Evolutionary conservation across 2,329 filamentous ascomycete genomes (phyloP).

Genomic region (Tolypocladium tundrense): DNA sequence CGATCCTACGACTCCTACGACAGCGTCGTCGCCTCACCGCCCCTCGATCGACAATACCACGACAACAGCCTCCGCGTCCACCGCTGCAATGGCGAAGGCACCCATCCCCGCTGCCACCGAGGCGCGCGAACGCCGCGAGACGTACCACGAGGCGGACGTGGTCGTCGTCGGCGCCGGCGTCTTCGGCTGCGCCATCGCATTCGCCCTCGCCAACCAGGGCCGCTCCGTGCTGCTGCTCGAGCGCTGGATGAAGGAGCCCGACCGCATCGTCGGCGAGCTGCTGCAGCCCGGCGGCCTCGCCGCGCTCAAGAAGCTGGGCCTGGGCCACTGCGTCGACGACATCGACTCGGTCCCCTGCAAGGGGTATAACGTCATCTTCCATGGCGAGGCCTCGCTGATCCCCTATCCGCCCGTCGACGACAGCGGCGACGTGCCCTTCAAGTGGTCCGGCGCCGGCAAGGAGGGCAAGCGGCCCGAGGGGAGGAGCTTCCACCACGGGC

Average conservation of each 20-base stretch:
- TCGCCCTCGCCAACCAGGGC: slow-evolving; percentile 76
- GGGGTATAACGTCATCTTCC: slow-evolving; percentile 83
- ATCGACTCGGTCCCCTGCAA: slow-evolving; percentile 78
- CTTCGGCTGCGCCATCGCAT: slow-evolving; percentile 78
- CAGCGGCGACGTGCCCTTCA: slow-evolving; percentile 27
- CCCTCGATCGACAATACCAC: not conserved
- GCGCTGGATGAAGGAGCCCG: slow-evolving; percentile 79
- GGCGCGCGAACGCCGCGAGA: slow-evolving; percentile 34
- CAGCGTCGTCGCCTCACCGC: not conserved
- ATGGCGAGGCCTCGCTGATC: slow-evolving; percentile 62
- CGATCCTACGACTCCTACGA: not conserved
- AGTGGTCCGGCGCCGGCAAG: slow-evolving; percentile 24
- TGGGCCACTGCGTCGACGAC: slow-evolving; percentile 71
- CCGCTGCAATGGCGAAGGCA: not conserved
- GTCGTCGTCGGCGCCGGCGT: slow-evolving; percentile 89
- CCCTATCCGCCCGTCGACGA: slow-evolving; percentile 62
- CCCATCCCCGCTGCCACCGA: slow-evolving; percentile 19
- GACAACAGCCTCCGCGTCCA: not conserved
- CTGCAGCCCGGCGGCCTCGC: slow-evolving; percentile 85
- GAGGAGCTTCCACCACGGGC: slow-evolving; percentile 82
- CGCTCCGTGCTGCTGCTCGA: slow-evolving; percentile 87
- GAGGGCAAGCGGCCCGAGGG: slow-evolving; percentile 48
- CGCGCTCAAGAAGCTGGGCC: slow-evolving; percentile 69
- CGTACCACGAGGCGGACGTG: slow-evolving; percentile 63
- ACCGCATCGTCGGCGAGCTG: slow-evolving; percentile 92